Conservation (phyloP, 2,329 filamentous ascomycete genomes). For the Bipolaris bicolor region DNA sequence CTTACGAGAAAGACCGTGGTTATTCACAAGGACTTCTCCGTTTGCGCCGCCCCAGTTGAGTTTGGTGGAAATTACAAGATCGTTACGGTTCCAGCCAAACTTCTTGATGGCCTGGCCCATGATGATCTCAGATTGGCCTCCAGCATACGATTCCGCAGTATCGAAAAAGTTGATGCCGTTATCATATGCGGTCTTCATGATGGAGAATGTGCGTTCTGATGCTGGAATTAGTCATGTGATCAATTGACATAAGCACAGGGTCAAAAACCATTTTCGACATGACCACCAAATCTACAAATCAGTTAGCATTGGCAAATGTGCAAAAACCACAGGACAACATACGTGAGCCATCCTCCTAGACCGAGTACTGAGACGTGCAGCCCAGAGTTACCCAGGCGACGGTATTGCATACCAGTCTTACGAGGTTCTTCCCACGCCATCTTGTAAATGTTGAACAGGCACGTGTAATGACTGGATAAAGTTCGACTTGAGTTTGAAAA, state of each 20-base stretch:
- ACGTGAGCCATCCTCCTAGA: conserved; percentile 69
- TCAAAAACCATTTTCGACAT: conserved; percentile 66
- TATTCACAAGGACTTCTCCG: conserved; percentile 63
- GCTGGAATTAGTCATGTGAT: conserved; percentile 1
- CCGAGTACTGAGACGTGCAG: conserved; percentile 76
- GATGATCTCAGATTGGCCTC: conserved; percentile 60
- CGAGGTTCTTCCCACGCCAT: conserved; percentile 43
- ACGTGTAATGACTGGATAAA: not conserved
- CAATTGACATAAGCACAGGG: not conserved
- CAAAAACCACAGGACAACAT: conserved; percentile 47
- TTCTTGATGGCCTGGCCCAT: conserved; percentile 64
- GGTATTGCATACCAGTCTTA: conserved; percentile 61
- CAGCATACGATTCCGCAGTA: conserved; percentile 51
- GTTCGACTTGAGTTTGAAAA: not conserved
- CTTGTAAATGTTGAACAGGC: not conserved
- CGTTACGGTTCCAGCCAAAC: conserved; percentile 61
- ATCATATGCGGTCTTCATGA: conserved; percentile 62
- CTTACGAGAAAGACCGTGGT: conserved; percentile 71
- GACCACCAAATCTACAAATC: conserved; percentile 60
- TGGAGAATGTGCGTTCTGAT: conserved; percentile 61
- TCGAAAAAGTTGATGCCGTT: conserved; percentile 54
- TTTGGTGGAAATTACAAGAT: conserved; percentile 55
- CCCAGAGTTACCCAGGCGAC: conserved; percentile 73
- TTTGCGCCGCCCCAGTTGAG: conserved; percentile 54
- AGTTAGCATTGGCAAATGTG: not conserved